Base-by-base conservation (phyloP, 352 stramenopile species). In the Pythium phragmiticola region DNA sequence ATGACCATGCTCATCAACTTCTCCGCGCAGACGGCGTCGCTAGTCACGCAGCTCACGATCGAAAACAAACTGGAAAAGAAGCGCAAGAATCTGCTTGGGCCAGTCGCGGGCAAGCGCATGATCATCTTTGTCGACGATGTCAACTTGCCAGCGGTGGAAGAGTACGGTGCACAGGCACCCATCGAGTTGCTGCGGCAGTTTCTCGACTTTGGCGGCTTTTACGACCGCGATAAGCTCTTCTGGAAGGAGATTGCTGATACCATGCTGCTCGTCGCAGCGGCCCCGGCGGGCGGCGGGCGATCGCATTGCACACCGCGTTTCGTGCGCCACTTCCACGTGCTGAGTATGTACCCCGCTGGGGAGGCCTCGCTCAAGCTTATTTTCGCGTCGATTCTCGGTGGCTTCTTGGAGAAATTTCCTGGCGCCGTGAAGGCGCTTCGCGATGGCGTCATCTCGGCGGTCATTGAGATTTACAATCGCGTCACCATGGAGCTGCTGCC, bases 61-160 rank as follows among this genome's bases (percentile, higher is more conserved):
- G 93, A 98, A 63, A 89, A 80, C 56, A 98, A 98, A 57, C 81
- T 98, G 7, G 89, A 98, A 75, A 98, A 98, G 66, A 98, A 98
- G 67, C 78, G 94, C 28, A 98, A 98, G 68, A 98, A 97, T 49
- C 65, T 98, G 3, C 72, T 98, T 0, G 95, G 95, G 0, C 90
- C 95, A 0, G 87, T 95, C 0, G 80, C 82, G 2, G 89, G 87
- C 3, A 95, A 94, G 49, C 87, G 80, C 12, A 93, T 96, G 81
- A 72, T 98, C 33, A 85, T 98, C 43, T 98, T 98, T 68, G 94
- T 98, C 0, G 95, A 98, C 65, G 95, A 98, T 61, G 88, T 98
- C 2, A 98, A 98, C 66, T 80, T 98, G 14, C 95, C 95, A 3
- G 76, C 95, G 0, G 87, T 98, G 0, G 95, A 98, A 58, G 85